Conservation (phyloP, 2,329 filamentous ascomycete species). For the Chlorencoelia australis region DNA sequence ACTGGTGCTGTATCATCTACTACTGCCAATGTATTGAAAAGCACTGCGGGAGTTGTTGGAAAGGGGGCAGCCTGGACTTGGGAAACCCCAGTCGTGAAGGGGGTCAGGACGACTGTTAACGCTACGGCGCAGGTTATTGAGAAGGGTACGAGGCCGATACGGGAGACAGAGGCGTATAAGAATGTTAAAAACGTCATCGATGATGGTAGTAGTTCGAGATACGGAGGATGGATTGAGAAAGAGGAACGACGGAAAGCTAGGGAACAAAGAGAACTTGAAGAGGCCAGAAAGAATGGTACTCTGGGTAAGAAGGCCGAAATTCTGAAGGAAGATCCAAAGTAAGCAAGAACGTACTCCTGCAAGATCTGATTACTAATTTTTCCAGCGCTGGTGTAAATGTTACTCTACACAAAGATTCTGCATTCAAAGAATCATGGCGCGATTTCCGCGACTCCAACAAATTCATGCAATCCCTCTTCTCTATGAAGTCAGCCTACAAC, state of each 20-base stretch:
- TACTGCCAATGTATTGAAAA: conserved; percentile 71
- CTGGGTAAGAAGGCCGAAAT: conserved; percentile 43
- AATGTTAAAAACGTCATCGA: conserved; percentile 93
- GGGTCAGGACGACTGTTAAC: conserved; percentile 74
- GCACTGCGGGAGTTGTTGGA: conserved; percentile 76
- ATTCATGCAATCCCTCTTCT: conserved; percentile 79
- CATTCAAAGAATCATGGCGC: conserved; percentile 97
- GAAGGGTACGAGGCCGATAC: conserved; percentile 87
- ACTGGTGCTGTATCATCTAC: conserved; percentile 73
- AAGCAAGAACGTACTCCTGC: conserved; percentile 37
- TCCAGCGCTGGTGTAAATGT: conserved; percentile 83
- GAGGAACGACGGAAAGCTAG: conserved; percentile 79
- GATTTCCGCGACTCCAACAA: conserved; percentile 88
- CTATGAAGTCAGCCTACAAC: conserved; percentile 77
- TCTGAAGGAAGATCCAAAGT: conserved; percentile 80
- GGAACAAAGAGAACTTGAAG: conserved; percentile 60
- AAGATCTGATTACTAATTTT: conserved; percentile 27
- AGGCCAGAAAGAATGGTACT: conserved; percentile 32
- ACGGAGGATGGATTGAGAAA: conserved; percentile 94
- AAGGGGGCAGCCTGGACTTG: conserved; percentile 94
- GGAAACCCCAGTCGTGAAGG: conserved; percentile 91
- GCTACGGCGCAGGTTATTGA: conserved; percentile 81
- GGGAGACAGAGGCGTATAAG: conserved; percentile 91
- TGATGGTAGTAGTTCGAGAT: conserved; percentile 89
- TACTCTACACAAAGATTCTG: conserved; percentile 91